phyloP scores from a whole-genome alignment of 2,329 filamentous ascomycete genomes.

The Colletotrichum orchidophilum region DNA sequence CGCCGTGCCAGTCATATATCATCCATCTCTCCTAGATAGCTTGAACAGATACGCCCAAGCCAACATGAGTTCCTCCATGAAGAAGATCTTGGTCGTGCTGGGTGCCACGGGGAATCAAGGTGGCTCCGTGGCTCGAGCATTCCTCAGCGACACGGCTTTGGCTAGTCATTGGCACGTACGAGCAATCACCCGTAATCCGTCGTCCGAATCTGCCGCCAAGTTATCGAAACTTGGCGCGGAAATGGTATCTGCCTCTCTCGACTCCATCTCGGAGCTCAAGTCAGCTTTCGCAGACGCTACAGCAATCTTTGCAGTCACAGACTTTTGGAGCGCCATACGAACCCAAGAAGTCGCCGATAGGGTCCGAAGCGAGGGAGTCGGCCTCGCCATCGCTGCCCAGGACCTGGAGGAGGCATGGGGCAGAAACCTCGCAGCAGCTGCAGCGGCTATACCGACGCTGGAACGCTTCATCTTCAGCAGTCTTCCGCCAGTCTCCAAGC shows the following conservation, averaged over 20 bases:
- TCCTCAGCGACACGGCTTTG: neutral
- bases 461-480: conserved; percentile 24
- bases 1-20: neutral
- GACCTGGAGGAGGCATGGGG: conserved; percentile 60
- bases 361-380: neutral
- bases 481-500: neutral
- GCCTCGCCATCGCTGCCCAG: conserved; percentile 48
- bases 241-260: conserved; percentile 53
- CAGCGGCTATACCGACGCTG: conserved; percentile 42
- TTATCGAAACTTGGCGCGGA: conserved; percentile 52
- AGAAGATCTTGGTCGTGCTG: conserved; percentile 7
- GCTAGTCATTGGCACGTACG: conserved; percentile 43
- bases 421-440: conserved; percentile 64
- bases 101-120: conserved; percentile 17
- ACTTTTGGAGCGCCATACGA: conserved; percentile 63
- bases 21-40: too few species aligned
- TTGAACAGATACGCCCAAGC: neutral
- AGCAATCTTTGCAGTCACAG: conserved; percentile 63
- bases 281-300: conserved; percentile 54
- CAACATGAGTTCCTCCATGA: neutral
- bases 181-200: conserved; percentile 55
- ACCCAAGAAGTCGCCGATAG: conserved; percentile 46
- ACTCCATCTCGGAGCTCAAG: conserved; percentile 49
- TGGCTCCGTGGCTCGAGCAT: conserved; percentile 1
- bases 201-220: conserved; percentile 49